Percentiles rank a stretch among this genome's conserved stretches.
Conservation (phyloP, 1,284 basidiomycete species). For the Ustilago crameri region DNA sequence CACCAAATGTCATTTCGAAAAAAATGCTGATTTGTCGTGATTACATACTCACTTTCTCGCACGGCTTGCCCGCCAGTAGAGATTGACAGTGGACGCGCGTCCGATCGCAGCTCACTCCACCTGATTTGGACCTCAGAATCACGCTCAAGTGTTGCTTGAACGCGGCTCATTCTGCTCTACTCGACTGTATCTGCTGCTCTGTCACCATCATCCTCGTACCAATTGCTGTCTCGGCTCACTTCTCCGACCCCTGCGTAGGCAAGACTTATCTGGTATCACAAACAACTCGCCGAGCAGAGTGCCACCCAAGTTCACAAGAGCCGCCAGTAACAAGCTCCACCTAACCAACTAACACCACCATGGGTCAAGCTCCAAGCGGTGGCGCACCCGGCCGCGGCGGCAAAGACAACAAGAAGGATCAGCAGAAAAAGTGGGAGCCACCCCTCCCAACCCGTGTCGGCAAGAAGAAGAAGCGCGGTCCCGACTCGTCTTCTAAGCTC, state of each 20-base stretch:
- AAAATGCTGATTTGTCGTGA: slow-evolving; percentile 17
- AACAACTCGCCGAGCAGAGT: neutral
- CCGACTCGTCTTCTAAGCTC: slow-evolving; percentile 88
- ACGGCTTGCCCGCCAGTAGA: slow-evolving; percentile 9
- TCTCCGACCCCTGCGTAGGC: no score
- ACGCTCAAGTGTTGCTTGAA: slow-evolving; percentile 18
- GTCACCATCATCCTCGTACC: neutral
- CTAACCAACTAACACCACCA: slow-evolving; percentile 4
- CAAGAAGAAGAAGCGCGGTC: slow-evolving; percentile 91
- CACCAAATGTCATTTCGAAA: neutral
- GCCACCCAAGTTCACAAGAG: no score
- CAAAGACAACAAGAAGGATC: slow-evolving; percentile 71
- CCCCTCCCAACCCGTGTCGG: slow-evolving; percentile 96
- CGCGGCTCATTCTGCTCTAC: neutral
- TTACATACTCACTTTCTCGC: slow-evolving; percentile 11
- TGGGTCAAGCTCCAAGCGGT: slow-evolving; percentile 63
- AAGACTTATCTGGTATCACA: neutral
- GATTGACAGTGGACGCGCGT: slow-evolving; percentile 38
- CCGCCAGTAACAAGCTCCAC: no score
- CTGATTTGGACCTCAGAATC: slow-evolving; percentile 4
- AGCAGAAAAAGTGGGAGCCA: slow-evolving; percentile 94
- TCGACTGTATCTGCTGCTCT: neutral
- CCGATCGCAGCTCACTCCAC: slow-evolving; percentile 43
- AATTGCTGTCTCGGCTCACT: no score
- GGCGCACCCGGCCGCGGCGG: slow-evolving; percentile 58